A percentile compares a stretch with the other conserved stretches of the same genome.
Conservation (phyloP, 2,329 filamentous ascomycete genomes). For the Aurifilum marmelostoma region DNA sequence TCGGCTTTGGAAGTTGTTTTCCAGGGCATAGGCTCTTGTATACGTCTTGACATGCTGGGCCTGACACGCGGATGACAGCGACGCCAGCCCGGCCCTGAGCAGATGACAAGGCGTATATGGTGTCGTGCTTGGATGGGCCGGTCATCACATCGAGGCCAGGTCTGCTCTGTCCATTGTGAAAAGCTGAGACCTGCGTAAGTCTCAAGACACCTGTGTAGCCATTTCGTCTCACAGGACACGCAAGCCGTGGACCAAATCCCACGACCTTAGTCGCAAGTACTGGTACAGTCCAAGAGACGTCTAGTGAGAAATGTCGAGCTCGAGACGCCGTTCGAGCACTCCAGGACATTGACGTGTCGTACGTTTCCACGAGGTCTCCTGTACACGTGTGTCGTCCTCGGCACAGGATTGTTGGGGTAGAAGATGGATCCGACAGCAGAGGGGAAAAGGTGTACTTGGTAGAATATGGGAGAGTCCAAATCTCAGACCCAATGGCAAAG, state of each 20-base stretch:
- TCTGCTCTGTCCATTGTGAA: background rate
- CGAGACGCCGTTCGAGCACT: slow-evolving; percentile 23
- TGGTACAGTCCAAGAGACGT: background rate
- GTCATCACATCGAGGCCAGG: slow-evolving; percentile 17
- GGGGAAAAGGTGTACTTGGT: too few species aligned
- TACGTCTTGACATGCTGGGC: slow-evolving; percentile 70
- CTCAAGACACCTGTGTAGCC: background rate
- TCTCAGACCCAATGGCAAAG: background rate
- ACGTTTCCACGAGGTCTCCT: background rate
- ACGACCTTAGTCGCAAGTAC: background rate
- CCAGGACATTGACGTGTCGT: slow-evolving; percentile 28
- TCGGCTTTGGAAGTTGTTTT: slow-evolving; percentile 49
- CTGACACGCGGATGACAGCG: slow-evolving; percentile 86
- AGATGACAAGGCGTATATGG: slow-evolving; percentile 92
- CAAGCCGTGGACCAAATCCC: background rate
- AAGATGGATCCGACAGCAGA: background rate
- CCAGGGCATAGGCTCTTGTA: slow-evolving; percentile 55
- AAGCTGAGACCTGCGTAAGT: background rate
- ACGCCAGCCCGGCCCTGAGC: slow-evolving; percentile 86
- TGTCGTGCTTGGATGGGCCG: slow-evolving; percentile 49
- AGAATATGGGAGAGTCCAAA: background rate
- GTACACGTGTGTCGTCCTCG: background rate
- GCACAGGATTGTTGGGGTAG: background rate
- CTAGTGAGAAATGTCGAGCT: slow-evolving; percentile 16
- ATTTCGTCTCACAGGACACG: background rate